These are phyloP conservation scores for Tolypocladium guangdongense DNA, from an alignment of 2,329 filamentous ascomycete genomes.

Conservation along the genomic window DNA sequence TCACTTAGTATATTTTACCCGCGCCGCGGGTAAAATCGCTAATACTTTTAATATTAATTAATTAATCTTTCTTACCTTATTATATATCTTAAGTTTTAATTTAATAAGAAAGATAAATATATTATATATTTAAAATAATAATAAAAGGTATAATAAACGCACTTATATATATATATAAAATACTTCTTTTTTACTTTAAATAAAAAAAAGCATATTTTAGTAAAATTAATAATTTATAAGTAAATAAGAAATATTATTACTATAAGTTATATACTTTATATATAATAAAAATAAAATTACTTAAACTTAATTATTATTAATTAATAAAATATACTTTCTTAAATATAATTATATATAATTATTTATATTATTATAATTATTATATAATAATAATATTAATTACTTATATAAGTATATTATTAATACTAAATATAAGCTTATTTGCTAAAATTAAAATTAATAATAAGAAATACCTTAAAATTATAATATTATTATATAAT, in stretches of 20 bases:
- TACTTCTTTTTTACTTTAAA: too few relatives aligned
- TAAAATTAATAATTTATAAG: background rate
- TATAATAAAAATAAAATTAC: background rate
- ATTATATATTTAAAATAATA: too few relatives aligned
- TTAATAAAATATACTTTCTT: constrained; percentile 2
- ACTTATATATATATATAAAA: too few relatives aligned
- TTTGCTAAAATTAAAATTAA: constrained; percentile 2
- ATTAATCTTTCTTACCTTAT: background rate
- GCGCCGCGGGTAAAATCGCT: too few relatives aligned
- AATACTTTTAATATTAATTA: background rate
- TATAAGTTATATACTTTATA: background rate
- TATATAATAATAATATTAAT: background rate
- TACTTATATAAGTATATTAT: constrained; percentile 1
- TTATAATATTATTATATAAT: background rate
- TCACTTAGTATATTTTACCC: too few relatives aligned
- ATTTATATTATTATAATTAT: constrained; percentile 1
- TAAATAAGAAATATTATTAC: background rate
- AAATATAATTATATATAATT: background rate
- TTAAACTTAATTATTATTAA: background rate
- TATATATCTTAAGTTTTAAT: background rate
- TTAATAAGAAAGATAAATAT: too few relatives aligned
- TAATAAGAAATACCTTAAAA: background rate
- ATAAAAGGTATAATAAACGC: too few relatives aligned
- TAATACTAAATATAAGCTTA: constrained; percentile 1
- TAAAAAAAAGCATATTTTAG: background rate